A percentile compares a stretch with the other conserved stretches of the same genome.
phyloP scores from a whole-genome alignment of 2,329 filamentous ascomycete species.

The Diaporthe vexans region DNA sequence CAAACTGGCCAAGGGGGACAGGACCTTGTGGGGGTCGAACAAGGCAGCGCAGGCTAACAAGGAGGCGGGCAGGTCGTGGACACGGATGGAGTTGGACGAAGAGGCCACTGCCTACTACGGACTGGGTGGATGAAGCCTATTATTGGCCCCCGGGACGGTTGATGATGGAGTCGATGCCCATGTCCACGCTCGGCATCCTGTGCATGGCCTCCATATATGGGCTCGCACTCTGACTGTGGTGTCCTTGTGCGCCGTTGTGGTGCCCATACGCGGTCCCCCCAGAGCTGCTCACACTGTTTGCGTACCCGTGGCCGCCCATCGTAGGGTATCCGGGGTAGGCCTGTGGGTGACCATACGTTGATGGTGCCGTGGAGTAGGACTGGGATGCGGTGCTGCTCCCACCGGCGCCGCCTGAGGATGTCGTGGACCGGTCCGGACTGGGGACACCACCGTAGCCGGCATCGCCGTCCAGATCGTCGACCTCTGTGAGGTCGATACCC shows the following conservation, averaged over 20 bases:
- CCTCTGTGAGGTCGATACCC: constrained; percentile 69
- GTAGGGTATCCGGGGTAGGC: constrained; percentile 47
- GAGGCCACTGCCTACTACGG: neutral
- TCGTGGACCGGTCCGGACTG: constrained; percentile 64
- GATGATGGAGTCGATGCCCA: constrained; percentile 73
- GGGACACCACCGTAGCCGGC: constrained; percentile 59
- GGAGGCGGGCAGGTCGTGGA: neutral
- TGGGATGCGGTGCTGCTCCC: constrained; percentile 47
- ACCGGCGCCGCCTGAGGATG: constrained; percentile 58
- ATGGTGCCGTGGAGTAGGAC: constrained; percentile 42
- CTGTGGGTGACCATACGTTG: constrained; percentile 44
- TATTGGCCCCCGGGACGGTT: constrained; percentile 57
- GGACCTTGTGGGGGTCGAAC: constrained; percentile 1
- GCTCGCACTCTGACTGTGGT: constrained; percentile 56
- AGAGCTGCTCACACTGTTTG: constrained; percentile 67
- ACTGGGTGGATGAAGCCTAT: neutral
- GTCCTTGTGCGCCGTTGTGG: constrained; percentile 49
- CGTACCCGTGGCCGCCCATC: constrained; percentile 60
- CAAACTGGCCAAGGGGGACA: constrained; percentile 30
- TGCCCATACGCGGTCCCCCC: constrained; percentile 49
- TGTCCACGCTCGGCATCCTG: constrained; percentile 69
- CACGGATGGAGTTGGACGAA: neutral
- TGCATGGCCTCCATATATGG: constrained; percentile 63
- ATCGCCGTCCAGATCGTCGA: constrained; percentile 70
- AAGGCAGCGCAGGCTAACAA: constrained; percentile 7